These are phyloP conservation scores for Russula dissimulans DNA, from an alignment of 768 basidiomycete genomes.

Conservation along the genomic window DNA sequence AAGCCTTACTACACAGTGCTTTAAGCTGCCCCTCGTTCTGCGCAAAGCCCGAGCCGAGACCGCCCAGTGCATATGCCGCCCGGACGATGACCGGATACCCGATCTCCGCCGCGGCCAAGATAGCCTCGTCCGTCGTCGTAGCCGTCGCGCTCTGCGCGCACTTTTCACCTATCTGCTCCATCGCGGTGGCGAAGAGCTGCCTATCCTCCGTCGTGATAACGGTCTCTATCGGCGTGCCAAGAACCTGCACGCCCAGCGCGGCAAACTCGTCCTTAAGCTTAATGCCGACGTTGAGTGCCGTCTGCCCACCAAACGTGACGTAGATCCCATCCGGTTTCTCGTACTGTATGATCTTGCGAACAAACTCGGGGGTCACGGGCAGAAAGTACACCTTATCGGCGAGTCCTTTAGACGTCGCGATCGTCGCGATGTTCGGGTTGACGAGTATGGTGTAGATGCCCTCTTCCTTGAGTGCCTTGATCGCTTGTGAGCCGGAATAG, in stretches of 20 bases:
- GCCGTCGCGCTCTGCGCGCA: slow-evolving; percentile 88
- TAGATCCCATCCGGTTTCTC: slow-evolving; percentile 99
- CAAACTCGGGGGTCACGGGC: slow-evolving; percentile 95
- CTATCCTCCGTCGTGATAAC: slow-evolving; percentile 97
- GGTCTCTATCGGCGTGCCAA: slow-evolving; percentile 95
- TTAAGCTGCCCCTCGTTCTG: slow-evolving; percentile 84
- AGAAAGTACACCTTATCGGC: slow-evolving; percentile 99
- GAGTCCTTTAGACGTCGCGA: slow-evolving; percentile 92
- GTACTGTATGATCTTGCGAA: slow-evolving; percentile 95
- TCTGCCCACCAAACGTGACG: slow-evolving; percentile 97
- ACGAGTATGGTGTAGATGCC: slow-evolving; percentile 99
- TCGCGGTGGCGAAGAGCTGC: slow-evolving; percentile 86
- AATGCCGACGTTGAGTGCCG: slow-evolving; percentile 92
- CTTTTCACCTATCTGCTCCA: slow-evolving; percentile 93
- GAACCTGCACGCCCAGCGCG: slow-evolving; percentile 79
- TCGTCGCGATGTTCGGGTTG: slow-evolving; percentile 99
- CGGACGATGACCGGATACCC: slow-evolving; percentile 96
- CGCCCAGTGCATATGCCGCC: slow-evolving; percentile 94
- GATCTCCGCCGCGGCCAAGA: slow-evolving; percentile 71
- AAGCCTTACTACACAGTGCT: slow-evolving; percentile 87
- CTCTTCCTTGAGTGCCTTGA: slow-evolving; percentile 98
- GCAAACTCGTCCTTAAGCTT: slow-evolving; percentile 96
- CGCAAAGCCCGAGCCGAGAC: slow-evolving; percentile 94
- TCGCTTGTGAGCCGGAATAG: slow-evolving; percentile 98
- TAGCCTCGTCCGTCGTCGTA: slow-evolving; percentile 76